phyloP scores from a whole-genome alignment of 257 asterid species.

The Nyctanthes arbortristis region DNA sequence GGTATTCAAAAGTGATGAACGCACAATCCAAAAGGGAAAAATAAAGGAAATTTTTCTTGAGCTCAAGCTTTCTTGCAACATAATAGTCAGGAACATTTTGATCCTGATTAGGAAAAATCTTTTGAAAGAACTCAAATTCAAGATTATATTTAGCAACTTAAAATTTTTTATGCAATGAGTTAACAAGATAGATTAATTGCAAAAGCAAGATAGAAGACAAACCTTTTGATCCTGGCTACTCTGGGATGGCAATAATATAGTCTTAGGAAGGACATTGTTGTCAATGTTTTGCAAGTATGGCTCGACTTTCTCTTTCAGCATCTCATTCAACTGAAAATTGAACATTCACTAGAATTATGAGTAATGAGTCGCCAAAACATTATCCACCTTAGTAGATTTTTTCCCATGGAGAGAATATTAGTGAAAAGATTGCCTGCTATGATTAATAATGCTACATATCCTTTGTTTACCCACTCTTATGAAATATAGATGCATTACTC shows the following conservation, averaged over 20 bases:
- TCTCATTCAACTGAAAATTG: conserved; percentile 69
- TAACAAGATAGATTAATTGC: background rate
- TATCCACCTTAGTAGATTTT: background rate
- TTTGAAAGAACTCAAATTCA: background rate
- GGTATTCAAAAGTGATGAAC: background rate
- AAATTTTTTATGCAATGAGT: background rate
- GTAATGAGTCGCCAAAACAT: conserved; percentile 1
- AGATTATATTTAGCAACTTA: background rate
- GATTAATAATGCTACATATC: background rate
- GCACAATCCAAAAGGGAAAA: background rate
- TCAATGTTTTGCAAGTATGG: conserved; percentile 73
- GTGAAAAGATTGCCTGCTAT: background rate
- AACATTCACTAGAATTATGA: conserved; percentile 5
- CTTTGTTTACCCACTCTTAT: too few species aligned
- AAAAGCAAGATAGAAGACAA: background rate
- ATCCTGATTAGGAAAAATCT: background rate
- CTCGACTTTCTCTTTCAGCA: conserved; percentile 78
- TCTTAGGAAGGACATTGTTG: conserved; percentile 56
- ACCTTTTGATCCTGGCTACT: conserved; percentile 60
- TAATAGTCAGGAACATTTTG: too few species aligned
- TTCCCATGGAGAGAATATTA: background rate
- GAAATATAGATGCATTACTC: background rate
- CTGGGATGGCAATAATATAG: conserved; percentile 55
- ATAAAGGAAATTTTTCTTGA: background rate
- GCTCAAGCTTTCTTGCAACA: background rate